A percentile compares a stretch with the other conserved stretches of the same genome.
phyloP scores from a whole-genome alignment of 1,139 yeast species.

The Kurtzmaniella quercitrusa region DNA sequence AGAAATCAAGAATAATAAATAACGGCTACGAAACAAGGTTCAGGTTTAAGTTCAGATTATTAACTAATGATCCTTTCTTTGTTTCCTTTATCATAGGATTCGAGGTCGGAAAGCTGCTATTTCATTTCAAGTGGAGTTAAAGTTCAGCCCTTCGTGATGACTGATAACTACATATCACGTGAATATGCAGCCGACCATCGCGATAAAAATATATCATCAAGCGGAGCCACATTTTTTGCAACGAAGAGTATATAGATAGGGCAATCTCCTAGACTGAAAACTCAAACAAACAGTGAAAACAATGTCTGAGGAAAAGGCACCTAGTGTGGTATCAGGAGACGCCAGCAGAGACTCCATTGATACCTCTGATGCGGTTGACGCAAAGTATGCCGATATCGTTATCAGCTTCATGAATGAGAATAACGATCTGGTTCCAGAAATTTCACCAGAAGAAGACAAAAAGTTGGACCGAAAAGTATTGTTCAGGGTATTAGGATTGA shows the following conservation, averaged over 20 bases:
- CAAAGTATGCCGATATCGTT: slow-evolving; percentile 36
- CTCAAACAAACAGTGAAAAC: not conserved
- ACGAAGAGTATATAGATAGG: not conserved
- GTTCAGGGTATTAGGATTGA: slow-evolving; percentile 27
- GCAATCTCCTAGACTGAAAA: not conserved
- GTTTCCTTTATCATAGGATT: no score
- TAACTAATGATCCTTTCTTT: no score
- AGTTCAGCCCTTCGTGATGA: not conserved
- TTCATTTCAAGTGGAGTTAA: no score
- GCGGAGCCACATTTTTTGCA: not conserved
- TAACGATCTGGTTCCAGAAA: slow-evolving; percentile 24
- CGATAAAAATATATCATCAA: not conserved
- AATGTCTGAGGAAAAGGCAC: not conserved
- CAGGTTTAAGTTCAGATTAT: not conserved
- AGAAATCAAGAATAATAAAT: no score
- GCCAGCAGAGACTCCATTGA: slow-evolving; percentile 6
- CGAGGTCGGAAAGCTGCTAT: no score
- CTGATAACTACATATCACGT: not conserved
- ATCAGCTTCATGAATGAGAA: slow-evolving; percentile 28
- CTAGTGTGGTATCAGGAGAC: slow-evolving; percentile 14
- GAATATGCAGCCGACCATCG: not conserved
- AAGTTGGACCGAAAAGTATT: slow-evolving; percentile 28
- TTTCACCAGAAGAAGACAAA: slow-evolving; percentile 31
- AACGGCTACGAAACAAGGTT: no score
- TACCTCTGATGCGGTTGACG: slow-evolving; percentile 4